Percentiles rank a stretch among this genome's conserved stretches.
phyloP scores from a whole-genome alignment of 148 eudicot species.

The Vaccinium darrowii region DNA sequence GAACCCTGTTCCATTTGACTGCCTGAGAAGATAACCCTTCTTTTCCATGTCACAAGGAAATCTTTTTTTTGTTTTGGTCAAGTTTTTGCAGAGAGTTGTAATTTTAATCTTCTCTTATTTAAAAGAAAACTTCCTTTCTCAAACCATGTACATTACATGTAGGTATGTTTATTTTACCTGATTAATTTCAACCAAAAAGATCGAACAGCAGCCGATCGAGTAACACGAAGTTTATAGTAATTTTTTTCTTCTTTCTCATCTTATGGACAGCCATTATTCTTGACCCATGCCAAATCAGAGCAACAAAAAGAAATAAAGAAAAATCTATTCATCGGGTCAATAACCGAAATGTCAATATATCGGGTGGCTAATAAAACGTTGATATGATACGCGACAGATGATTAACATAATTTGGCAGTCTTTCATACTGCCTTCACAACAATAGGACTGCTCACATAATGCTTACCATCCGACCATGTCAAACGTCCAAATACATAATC shows the following conservation, averaged over 20 bases:
- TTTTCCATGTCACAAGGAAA: neutral
- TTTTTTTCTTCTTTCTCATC: neutral
- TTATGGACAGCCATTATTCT: neutral
- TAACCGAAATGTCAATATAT: neutral
- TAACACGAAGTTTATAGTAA: neutral
- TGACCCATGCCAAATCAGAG: neutral
- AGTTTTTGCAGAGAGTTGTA: neutral
- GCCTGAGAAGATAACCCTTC: neutral
- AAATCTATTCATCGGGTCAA: neutral
- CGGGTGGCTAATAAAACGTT: neutral
- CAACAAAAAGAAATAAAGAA: neutral
- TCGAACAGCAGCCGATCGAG: neutral
- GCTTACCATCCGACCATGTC: conserved; percentile 79
- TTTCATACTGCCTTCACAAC: conserved; percentile 46
- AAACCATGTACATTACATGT: neutral
- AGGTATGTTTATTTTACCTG: neutral
- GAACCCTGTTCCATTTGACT: conserved; percentile 24
- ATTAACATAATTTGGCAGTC: neutral
- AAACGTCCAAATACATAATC: conserved; percentile 73
- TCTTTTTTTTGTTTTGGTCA: neutral
- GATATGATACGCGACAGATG: neutral
- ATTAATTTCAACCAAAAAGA: neutral
- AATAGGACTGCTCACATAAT: conserved; percentile 79
- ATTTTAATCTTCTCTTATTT: neutral
- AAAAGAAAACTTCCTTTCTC: neutral